These are phyloP conservation scores for maize (Zea mays) DNA, from an alignment of 176 grass and related monocot species.

Conservation along the genomic window Zm-B73-REFERENCE-NAM-5.0 NC_050102.1:178949501-178950000, in stretches of 20 bases:
- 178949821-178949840: constrained; percentile 38
- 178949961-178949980: constrained; percentile 88
- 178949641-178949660: not conserved
- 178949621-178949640: not conserved
- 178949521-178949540: not conserved
- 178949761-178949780: constrained; percentile 76
- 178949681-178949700: not conserved
- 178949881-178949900: constrained; percentile 53
- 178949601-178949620: not conserved
- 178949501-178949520: no score
- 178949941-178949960: constrained; percentile 80
- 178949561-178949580: not conserved
- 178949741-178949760: constrained; percentile 66
- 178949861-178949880: constrained; percentile 42
- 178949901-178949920: constrained; percentile 82
- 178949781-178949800: constrained; percentile 49
- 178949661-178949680: not conserved
- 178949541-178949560: not conserved
- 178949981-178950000: constrained; percentile 79
- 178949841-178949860: constrained; percentile 34
- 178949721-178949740: constrained; percentile 27
- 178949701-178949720: constrained; percentile 32
- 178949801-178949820: constrained; percentile 50
- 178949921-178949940: constrained; percentile 70
- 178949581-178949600: not conserved